Base-by-base conservation (phyloP, 1,284 basidiomycete species). In the Sanghuangporus sanghuang region DNA sequence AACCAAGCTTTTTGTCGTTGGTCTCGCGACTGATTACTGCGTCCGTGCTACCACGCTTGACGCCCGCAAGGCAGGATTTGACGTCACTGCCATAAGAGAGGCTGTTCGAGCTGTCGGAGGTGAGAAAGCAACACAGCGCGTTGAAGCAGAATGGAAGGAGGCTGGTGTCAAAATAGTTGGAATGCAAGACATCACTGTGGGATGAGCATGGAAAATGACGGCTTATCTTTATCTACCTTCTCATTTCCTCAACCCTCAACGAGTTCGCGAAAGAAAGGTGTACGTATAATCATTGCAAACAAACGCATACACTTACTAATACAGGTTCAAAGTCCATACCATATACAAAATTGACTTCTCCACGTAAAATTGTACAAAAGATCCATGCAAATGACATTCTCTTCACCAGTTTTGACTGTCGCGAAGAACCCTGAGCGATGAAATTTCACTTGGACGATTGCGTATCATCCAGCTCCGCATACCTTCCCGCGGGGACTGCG, bases 1-100 rank as follows among this genome's bases (percentile, higher is more conserved):
- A 14, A 32, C 27, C 3, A 59, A 55, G 8, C 18, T 68, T 14
- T 65, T 64, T 23, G 49, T 68, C 49, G 65, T 61, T 12, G 67
- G 67, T 11, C 48, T 68, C 21, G 67, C 67, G 23, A 68, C 67
- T 14, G 67, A 68, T 44, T 68, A 66, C 46, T 68, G 67, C 40
- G 67, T 68, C 16, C 63, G 66, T 12, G 65, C 65, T 12, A 59
- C 65, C 27, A 61, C 65, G 36, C 62, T 63, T n/a, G 65, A 66
- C 49, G 65, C 57, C 7, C 40, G 46, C 9, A 38, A 52, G 14
- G 61, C 62, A 7, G 65, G 65, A 6, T 60, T 63, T 42, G 42
- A 54, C 16, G 62, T 63, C 1, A 59, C 23, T 39, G 46, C 64
- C 35, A 44, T 66, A n/a, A 42, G 58, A 12, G 63, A 65, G 42